These are phyloP conservation scores for Aspergillus viridinutans DNA, from an alignment of 2,329 filamentous ascomycete species.

Conservation along the genomic window DNA sequence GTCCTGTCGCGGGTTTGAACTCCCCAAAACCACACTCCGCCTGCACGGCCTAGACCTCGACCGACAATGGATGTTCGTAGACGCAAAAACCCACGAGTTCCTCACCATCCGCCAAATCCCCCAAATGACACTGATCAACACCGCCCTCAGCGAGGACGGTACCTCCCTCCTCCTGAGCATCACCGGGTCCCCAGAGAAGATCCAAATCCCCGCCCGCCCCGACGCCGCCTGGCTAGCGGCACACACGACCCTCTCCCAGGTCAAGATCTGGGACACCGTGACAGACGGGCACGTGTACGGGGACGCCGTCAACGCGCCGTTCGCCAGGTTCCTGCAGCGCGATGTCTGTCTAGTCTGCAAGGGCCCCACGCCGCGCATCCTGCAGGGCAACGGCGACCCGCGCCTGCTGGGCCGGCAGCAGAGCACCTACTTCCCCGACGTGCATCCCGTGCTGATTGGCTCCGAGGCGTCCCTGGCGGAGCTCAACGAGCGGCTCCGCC, in stretches of 20 bases:
- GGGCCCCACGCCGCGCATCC: conserved; percentile 53
- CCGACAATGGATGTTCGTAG: conserved; percentile 64
- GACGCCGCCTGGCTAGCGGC: conserved; percentile 49
- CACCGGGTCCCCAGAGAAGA: conserved; percentile 40
- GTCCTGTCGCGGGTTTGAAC: conserved; percentile 59
- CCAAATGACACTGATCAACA: conserved; percentile 60
- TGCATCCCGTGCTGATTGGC: conserved; percentile 55
- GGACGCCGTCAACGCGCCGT: conserved; percentile 48
- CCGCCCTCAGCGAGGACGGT: conserved; percentile 43
- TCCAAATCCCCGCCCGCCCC: conserved; percentile 55
- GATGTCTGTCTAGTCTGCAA: conserved; percentile 59
- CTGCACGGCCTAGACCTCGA: conserved; percentile 59
- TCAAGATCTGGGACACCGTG: conserved; percentile 56
- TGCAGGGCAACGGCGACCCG: conserved; percentile 54
- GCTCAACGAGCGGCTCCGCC: conserved; percentile 51
- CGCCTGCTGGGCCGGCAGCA: conserved; percentile 52
- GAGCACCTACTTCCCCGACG: conserved; percentile 56
- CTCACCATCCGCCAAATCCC: conserved; percentile 60
- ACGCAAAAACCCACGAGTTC: conserved; percentile 51
- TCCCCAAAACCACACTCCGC: conserved; percentile 49
- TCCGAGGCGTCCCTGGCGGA: conserved; percentile 55
- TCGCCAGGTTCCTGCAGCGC: conserved; percentile 54
- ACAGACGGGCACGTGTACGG: conserved; percentile 57
- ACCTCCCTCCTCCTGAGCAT: conserved; percentile 46
- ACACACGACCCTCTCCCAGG: conserved; percentile 49